Conservation (phyloP, 495 filamentous ascomycete genomes). For the Xylona heveae region DNA sequence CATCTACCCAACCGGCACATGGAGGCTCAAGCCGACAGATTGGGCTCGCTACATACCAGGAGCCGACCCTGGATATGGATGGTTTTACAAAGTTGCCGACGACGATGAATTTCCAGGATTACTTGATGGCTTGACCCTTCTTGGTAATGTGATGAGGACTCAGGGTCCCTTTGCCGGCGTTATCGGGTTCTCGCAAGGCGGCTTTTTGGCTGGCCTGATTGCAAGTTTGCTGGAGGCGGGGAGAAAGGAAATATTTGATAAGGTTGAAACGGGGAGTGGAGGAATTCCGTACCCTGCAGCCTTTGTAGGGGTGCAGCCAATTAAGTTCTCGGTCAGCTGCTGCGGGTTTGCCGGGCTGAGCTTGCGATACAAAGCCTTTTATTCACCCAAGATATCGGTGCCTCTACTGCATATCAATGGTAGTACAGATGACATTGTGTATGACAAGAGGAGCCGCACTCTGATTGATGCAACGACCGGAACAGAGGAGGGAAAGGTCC, state of each 20-base stretch:
- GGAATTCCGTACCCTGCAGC: slow-evolving; percentile 25
- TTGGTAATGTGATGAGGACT: slow-evolving; percentile 34
- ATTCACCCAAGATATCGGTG: slow-evolving; percentile 54
- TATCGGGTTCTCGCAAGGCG: slow-evolving; percentile 22
- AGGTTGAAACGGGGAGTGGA: slow-evolving; percentile 7
- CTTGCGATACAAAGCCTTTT: slow-evolving; percentile 41
- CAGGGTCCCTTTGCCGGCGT: slow-evolving; percentile 22
- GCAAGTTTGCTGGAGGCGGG: slow-evolving; percentile 42
- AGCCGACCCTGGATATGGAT: too few relatives aligned
- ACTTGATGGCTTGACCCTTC: slow-evolving; percentile 31
- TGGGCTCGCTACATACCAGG: slow-evolving; percentile 59
- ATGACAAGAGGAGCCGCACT: slow-evolving; percentile 42
- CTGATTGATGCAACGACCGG: slow-evolving; percentile 49
- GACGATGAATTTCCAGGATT: slow-evolving; percentile 41
- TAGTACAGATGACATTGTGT: slow-evolving; percentile 71
- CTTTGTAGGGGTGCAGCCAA: slow-evolving; percentile 26
- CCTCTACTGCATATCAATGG: slow-evolving; percentile 69
- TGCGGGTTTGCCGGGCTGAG: slow-evolving; percentile 55
- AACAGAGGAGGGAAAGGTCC: slow-evolving; percentile 30
- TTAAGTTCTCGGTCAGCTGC: slow-evolving; percentile 68
- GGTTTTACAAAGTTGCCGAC: slow-evolving; percentile 68
- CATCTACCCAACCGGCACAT: slow-evolving; percentile 39
- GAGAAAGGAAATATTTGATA: slow-evolving; percentile 24
- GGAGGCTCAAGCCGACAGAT: slow-evolving; percentile 40
- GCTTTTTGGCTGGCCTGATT: slow-evolving; percentile 25